Evolutionary conservation across 2,329 filamentous ascomycete species (phyloP), one percentile per base, ranked within the genome.

Genomic region (Verticillium zaregamsianum): DNA sequence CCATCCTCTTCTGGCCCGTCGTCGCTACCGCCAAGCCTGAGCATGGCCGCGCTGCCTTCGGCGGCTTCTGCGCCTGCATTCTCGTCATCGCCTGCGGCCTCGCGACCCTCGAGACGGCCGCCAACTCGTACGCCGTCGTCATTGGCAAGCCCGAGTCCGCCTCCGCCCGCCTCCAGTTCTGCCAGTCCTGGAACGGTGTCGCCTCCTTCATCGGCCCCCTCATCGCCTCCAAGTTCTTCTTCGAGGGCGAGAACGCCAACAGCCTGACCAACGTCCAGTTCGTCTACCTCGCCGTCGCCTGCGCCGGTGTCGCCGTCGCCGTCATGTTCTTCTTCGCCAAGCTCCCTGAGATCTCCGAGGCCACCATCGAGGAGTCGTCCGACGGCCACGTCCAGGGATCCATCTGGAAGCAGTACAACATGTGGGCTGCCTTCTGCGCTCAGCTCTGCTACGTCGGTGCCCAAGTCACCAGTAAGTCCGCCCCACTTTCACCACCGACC

Each of bases 381-480:
- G 74, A 85, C 61, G 80, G 82, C 11, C 81, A 80, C 56, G 82
- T 80, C 59, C 81, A 87, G 65, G 82, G 85, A 70, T 86, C 89
- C 0, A 83, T 92, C 66, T 76, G 79, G 68, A 90, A 90, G 74
- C 89, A 92, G 68, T 92, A 90, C 73, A 86, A 87, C 32, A 81
- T 94, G 3, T 93, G 93, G 80, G 89, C 92, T 68, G 91, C 89
- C 14, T 85, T 89, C 0, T 85, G 88, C 67, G 88, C 90, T 0
- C 90, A 94, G 67, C 93, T 93, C 74, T 91, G 87, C 72, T 95
- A 94, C 72, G 89, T 80, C 0, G 91, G 91, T 57, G 86, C 90
- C 0, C 91, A 93, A 71, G 79, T 89, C 37, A 85, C 83, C 61
- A 85, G 37, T 39, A 39, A 39, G 37, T 39, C 37, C 28, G 28